Evolutionary conservation across 2,329 filamentous ascomycete species (phyloP).

Genomic region (Alternaria dauci): DNA sequence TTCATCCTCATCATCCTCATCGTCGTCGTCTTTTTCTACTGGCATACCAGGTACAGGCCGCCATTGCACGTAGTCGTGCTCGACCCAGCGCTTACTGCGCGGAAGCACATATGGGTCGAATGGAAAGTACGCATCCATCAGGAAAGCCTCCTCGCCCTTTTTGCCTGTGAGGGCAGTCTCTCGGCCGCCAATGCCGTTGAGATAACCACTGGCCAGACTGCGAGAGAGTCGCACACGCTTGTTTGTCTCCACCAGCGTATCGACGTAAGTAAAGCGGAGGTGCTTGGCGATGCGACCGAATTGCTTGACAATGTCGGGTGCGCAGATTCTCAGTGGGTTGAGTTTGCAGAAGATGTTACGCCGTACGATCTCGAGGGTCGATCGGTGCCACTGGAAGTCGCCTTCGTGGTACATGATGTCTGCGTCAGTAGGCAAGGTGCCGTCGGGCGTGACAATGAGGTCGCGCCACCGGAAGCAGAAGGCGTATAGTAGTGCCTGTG

Average conservation of each 20-base stretch:
- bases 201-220: slow-evolving; percentile 66
- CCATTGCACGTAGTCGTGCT: slow-evolving; percentile 60
- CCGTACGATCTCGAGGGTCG: slow-evolving; percentile 76
- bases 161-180: slow-evolving; percentile 62
- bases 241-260: slow-evolving; percentile 87
- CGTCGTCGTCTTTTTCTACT: slow-evolving; percentile 56
- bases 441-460: slow-evolving; percentile 69
- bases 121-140: slow-evolving; percentile 94
- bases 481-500: slow-evolving; percentile 91
- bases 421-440: slow-evolving; percentile 51
- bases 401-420: slow-evolving; percentile 70
- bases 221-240: slow-evolving; percentile 85
- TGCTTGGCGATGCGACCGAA: slow-evolving; percentile 89
- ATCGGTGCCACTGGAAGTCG: slow-evolving; percentile 79
- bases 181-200: slow-evolving; percentile 56
- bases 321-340: slow-evolving; percentile 95
- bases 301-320: slow-evolving; percentile 86
- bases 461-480: slow-evolving; percentile 99
- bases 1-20: slow-evolving; percentile 41
- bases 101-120: slow-evolving; percentile 97
- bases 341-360: slow-evolving; percentile 85
- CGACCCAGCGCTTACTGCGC: slow-evolving; percentile 85
- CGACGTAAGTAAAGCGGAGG: slow-evolving; percentile 88
- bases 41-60: slow-evolving; percentile 51
- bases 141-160: slow-evolving; percentile 78